Evolutionary conservation across 192 early-diverging fungal genomes (phyloP).

Genomic region (Coemansia sp.): DNA sequence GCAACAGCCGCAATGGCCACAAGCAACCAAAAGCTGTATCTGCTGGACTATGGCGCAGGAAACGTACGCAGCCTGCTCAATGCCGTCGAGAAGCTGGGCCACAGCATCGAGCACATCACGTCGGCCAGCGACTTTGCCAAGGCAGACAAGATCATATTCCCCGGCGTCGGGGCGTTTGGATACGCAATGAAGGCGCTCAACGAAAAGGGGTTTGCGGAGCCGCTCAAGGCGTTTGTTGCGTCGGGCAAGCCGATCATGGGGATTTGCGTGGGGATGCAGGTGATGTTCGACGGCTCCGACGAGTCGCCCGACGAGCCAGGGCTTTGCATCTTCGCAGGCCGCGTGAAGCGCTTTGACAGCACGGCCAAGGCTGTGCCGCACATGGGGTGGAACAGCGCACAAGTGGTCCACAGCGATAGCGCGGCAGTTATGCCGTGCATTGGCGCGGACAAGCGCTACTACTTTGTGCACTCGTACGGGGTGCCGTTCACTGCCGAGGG

Average conservation of each 20-base stretch:
- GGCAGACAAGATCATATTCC: conserved; percentile 98
- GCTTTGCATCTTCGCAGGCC: conserved; percentile 80
- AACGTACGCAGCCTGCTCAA: conserved; percentile 98
- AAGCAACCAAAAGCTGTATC: conserved; percentile 57
- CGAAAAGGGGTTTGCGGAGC: conserved; percentile 75
- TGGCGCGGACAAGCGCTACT: conserved; percentile 70
- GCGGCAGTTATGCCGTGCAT: conserved; percentile 34
- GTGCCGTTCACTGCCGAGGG: conserved; percentile 62
- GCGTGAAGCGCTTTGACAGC: conserved; percentile 67
- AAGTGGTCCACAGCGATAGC: conserved; percentile 16
- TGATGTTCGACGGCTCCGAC: conserved; percentile 87
- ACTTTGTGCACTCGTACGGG: conserved; percentile 98
- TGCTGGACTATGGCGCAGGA: conserved; percentile 99
- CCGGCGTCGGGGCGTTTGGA: conserved; percentile 98
- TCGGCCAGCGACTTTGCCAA: conserved; percentile 79
- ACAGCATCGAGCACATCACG: conserved; percentile 77
- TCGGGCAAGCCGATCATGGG: conserved; percentile 94
- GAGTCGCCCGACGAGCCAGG: conserved; percentile 82
- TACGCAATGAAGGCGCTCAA: conserved; percentile 81
- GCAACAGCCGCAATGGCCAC: conserved; percentile 1
- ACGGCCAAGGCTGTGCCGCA: conserved; percentile 89
- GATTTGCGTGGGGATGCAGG: conserved; percentile 99
- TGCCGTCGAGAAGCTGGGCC: conserved; percentile 88
- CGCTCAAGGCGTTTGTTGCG: conserved; percentile 80
- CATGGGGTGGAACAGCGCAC: conserved; percentile 92